Evolutionary conservation across 257 asterid genomes (phyloP).

Genomic region (Linderniella brevidens): DNA sequence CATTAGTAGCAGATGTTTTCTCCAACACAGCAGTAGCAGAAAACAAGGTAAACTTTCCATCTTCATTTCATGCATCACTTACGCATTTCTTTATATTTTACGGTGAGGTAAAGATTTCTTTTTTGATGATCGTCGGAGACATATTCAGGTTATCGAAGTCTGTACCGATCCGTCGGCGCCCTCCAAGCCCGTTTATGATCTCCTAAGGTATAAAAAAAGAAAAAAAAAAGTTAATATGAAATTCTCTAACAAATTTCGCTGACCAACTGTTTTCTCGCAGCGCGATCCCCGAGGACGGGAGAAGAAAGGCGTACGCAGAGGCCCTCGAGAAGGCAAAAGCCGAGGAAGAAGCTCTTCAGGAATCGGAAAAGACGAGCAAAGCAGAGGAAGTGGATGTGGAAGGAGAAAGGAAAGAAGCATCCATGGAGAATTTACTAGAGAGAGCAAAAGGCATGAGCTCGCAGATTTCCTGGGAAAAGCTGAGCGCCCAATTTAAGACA

Average conservation of each 20-base stretch:
- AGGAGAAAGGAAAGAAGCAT: too few species aligned
- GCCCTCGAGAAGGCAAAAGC: conserved; percentile 38
- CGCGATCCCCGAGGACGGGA: conserved; percentile 62
- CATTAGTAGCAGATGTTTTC: conserved; percentile 75
- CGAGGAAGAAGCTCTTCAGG: conserved; percentile 52
- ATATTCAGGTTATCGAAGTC: conserved; percentile 65
- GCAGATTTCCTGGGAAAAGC: conserved; percentile 32
- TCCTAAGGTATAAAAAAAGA: conserved; percentile 32
- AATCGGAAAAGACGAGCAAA: conserved; percentile 39
- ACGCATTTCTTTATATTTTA: not conserved
- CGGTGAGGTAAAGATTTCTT: not conserved
- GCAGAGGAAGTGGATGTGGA: too few species aligned
- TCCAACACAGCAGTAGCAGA: conserved; percentile 69
- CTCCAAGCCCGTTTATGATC: conserved; percentile 35
- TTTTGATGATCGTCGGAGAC: not conserved
- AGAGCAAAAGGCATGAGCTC: conserved; percentile 48
- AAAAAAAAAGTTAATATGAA: not conserved
- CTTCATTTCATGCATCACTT: not conserved
- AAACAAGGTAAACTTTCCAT: conserved; percentile 43
- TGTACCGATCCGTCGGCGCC: conserved; percentile 75
- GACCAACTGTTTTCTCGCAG: conserved; percentile 36
- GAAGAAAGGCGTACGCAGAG: conserved; percentile 79
- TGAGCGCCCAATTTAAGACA: conserved; percentile 39
- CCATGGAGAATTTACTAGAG: too few species aligned
- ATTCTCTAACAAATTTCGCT: conserved; percentile 5